Evolutionary conservation across 179 eudicot genomes (phyloP).

Genomic region (Spinacia oleracea): DNA sequence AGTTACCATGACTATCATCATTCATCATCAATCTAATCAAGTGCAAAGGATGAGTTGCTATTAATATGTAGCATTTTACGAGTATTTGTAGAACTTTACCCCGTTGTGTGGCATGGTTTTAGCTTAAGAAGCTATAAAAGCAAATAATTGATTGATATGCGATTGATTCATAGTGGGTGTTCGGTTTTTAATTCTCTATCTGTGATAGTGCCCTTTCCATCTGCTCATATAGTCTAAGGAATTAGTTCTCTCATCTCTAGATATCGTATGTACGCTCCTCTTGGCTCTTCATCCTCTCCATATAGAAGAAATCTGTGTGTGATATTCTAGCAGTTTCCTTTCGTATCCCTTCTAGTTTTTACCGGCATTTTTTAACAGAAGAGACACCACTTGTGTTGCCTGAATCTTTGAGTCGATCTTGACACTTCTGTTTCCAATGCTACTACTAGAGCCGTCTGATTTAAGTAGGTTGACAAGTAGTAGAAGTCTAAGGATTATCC

Average conservation of each 20-base stretch:
- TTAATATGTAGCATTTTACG: background rate
- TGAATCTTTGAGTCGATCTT: background rate
- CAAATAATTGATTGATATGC: background rate
- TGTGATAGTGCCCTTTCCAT: background rate
- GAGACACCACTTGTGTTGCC: constrained; percentile 1
- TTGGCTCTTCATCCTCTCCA: constrained; percentile 19
- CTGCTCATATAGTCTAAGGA: background rate
- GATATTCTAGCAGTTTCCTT: background rate
- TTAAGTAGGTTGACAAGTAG: constrained; percentile 5
- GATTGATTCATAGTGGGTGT: background rate
- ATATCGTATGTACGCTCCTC: background rate
- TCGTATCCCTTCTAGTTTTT: background rate
- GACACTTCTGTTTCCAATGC: background rate
- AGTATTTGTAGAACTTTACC: background rate
- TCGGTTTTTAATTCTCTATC: background rate
- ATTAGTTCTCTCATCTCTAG: background rate
- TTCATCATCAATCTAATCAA: background rate
- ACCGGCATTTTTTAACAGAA: background rate
- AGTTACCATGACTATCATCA: background rate
- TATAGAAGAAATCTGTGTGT: background rate
- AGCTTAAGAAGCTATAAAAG: background rate
- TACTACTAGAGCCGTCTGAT: background rate
- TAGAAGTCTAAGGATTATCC: background rate
- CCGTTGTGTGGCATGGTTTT: background rate
- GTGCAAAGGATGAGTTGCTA: background rate